Percentiles rank a stretch among this genome's conserved stretches.
These are phyloP conservation scores for Fusarium udum DNA, from an alignment of 2,329 filamentous ascomycete species.

Conservation along the genomic window DNA sequence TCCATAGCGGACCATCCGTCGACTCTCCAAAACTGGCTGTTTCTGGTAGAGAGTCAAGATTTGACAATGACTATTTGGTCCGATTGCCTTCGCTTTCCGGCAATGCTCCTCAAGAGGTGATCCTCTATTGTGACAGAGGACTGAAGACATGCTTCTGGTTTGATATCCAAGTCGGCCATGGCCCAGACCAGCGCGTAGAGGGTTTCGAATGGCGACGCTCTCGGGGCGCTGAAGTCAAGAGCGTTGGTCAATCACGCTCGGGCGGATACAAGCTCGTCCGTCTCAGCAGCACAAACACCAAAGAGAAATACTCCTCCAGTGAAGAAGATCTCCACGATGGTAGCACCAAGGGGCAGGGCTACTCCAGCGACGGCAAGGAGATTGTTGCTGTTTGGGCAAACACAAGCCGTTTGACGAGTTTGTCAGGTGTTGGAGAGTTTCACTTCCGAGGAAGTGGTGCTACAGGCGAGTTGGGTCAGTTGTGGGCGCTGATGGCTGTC, in stretches of 20 bases:
- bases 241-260: slow-evolving; percentile 23
- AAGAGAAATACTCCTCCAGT: slow-evolving; percentile 6
- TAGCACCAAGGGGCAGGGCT: slow-evolving; percentile 17
- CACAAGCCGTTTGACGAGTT: slow-evolving; percentile 18
- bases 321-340: slow-evolving; percentile 4
- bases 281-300: slow-evolving; percentile 17
- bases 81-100: slow-evolving; percentile 13
- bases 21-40: slow-evolving; percentile 14
- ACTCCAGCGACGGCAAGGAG: slow-evolving; percentile 39
- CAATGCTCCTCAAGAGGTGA: slow-evolving; percentile 7
- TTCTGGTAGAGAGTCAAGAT: neutral
- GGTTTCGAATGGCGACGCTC: slow-evolving; percentile 41
- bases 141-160: slow-evolving; percentile 35
- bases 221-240: slow-evolving; percentile 32
- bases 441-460: slow-evolving; percentile 41
- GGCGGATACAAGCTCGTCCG: slow-evolving; percentile 42
- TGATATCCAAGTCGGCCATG: slow-evolving; percentile 29
- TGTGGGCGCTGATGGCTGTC: slow-evolving; percentile 40
- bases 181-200: slow-evolving; percentile 12
- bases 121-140: slow-evolving; percentile 14
- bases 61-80: slow-evolving; percentile 22
- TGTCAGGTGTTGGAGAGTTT: slow-evolving; percentile 38
- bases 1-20: slow-evolving; percentile 26
- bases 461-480: slow-evolving; percentile 38
- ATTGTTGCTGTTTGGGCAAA: slow-evolving; percentile 38